Evolutionary conservation across 768 basidiomycete genomes (phyloP), one percentile per base, ranked within the genome.

Genomic region (Pulveroboletus ravenelii): DNA sequence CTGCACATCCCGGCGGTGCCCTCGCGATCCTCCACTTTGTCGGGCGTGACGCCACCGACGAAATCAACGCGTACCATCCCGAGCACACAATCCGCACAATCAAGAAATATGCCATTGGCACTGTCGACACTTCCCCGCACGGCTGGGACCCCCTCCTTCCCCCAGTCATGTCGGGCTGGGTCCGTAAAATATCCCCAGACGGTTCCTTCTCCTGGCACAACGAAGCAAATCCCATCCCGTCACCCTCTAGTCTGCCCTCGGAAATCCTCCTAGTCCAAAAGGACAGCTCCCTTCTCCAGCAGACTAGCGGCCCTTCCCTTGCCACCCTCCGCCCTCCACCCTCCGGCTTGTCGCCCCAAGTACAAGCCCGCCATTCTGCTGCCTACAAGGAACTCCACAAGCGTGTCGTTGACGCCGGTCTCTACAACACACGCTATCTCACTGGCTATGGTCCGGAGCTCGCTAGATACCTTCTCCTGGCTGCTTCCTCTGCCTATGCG

Each of bases 21-120:
- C 84, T 97, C 43, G 79, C 93, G 13, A 81, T 99, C 50, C 82
- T 95, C 23, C 96, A 99, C 70, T 97, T 93, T 61, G 84, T 97
- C 37, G 96, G 95, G 3, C 79, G 95, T 48, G 94, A 99, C 64
- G 94, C 95, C 0, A 81, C 90, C 0, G 89, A 95, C 72, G 96
- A 99, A 68, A 89, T 98, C 31, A 81, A 90, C 54, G 95, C 93
- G 18, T 97, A 89, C 71, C 96, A 99, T 65, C 74, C 75, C 7
- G 76, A 80, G 34, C 48, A 58, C 41, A 65, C 67, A 17, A 38
- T 63, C 41, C 55, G 49, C n/a, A 60, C 54, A 62, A 67, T 68
- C 17, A 67, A 52, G 25, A 58, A 55, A 15, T 95, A 84, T 63
- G 77, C 80, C 46, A 73, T 93, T 20, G 94, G 87, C 23, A 75